Conservation (phyloP, 2,329 filamentous ascomycete species). For the Ascocoryne sarcoides region DNA sequence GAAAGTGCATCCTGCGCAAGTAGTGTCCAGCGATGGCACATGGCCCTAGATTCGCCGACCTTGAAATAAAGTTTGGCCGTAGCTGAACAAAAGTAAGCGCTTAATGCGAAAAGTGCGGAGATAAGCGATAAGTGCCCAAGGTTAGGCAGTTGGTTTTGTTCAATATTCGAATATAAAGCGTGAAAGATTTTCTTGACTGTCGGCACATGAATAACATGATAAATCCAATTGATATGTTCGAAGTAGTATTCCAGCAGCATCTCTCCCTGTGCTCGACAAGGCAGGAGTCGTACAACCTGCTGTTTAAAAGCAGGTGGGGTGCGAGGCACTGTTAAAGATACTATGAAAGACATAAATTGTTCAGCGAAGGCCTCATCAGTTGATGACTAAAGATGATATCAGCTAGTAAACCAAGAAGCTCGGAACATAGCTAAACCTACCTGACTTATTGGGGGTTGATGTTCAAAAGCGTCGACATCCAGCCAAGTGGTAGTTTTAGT, state of each 20-base stretch:
- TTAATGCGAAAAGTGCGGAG: conserved; percentile 14
- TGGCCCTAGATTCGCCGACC: conserved; percentile 1
- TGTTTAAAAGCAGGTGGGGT: conserved; percentile 3
- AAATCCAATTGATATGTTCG: conserved; percentile 16
- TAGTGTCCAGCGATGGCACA: conserved; percentile 9
- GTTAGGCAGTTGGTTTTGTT: conserved; percentile 9
- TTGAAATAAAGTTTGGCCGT: conserved; percentile 5
- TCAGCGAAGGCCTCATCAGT: conserved; percentile 6
- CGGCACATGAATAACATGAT: conserved; percentile 19
- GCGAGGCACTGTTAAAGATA: conserved; percentile 6
- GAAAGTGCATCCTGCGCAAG: conserved; percentile 16
- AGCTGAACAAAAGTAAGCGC: conserved; percentile 13
- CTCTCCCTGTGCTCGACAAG: conserved; percentile 8
- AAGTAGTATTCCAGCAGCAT: conserved; percentile 15
- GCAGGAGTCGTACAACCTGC: conserved; percentile 8
- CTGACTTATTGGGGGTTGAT: conserved; percentile 4
- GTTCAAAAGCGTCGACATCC: conserved; percentile 16
- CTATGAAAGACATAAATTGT: conserved; percentile 11
- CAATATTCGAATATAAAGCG: conserved; percentile 11
- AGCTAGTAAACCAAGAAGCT: too few species aligned
- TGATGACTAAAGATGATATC: too few species aligned
- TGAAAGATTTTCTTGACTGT: conserved; percentile 11
- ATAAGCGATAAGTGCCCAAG: conserved; percentile 13
- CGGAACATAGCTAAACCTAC: too few species aligned
- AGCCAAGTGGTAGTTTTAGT: conserved; percentile 11